Evolutionary conservation across 2,329 filamentous ascomycete genomes (phyloP).

Genomic region (Trichophyton simii): DNA sequence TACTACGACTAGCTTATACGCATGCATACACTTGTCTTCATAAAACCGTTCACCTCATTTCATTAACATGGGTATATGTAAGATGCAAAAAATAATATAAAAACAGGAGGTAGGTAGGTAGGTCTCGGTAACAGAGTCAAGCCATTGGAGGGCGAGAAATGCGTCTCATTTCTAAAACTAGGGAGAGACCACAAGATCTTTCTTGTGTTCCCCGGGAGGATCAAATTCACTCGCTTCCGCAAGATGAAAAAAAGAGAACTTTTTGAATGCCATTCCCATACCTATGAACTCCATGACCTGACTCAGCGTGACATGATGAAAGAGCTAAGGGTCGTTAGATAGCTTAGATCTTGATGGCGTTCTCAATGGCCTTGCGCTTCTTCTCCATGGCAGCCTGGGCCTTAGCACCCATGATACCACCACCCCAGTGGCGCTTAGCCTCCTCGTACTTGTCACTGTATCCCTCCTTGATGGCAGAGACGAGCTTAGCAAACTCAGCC

Average conservation of each 20-base stretch:
- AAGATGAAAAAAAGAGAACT: background rate
- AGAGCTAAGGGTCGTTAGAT: background rate
- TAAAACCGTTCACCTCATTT: constrained; percentile 2
- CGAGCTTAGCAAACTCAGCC: constrained; percentile 91
- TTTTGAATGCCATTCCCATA: constrained; percentile 2
- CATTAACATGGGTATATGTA: constrained; percentile 5
- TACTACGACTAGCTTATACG: background rate
- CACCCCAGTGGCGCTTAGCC: constrained; percentile 87
- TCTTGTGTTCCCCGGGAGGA: background rate
- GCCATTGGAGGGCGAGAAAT: background rate
- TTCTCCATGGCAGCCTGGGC: constrained; percentile 65
- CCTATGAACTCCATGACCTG: background rate
- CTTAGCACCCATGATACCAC: constrained; percentile 98
- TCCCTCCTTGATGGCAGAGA: constrained; percentile 93
- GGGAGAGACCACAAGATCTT: background rate
- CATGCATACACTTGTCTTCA: background rate
- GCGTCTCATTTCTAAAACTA: constrained; percentile 4
- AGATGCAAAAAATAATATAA: background rate
- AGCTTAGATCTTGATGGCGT: constrained; percentile 91
- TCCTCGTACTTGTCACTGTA: constrained; percentile 95
- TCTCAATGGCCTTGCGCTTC: constrained; percentile 88
- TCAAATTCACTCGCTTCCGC: background rate
- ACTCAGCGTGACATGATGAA: background rate
- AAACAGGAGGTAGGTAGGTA: background rate
- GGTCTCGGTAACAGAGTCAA: background rate